Conservation (phyloP, 192 early-diverging fungal genomes). For the Cladochytrium replicatum region DNA sequence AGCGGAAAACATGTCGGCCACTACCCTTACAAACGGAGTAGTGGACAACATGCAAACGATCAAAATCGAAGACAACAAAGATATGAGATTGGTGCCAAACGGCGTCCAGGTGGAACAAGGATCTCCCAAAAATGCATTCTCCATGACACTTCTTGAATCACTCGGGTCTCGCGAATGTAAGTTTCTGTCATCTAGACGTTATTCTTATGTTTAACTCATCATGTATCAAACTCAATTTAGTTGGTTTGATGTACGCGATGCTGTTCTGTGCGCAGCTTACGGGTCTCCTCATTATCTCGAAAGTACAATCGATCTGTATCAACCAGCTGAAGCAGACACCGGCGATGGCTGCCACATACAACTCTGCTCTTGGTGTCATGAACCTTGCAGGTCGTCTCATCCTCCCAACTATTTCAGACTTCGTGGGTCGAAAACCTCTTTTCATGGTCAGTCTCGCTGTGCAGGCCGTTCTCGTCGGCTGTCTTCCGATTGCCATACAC, state of each 20-base stretch:
- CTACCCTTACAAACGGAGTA: background rate
- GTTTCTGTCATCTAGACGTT: too few species aligned
- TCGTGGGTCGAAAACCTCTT: slow-evolving; percentile 51
- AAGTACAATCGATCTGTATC: slow-evolving; percentile 22
- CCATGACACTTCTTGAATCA: slow-evolving; percentile 14
- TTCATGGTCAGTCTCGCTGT: slow-evolving; percentile 50
- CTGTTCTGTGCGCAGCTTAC: slow-evolving; percentile 42
- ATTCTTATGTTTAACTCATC: too few species aligned
- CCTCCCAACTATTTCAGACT: slow-evolving; percentile 49
- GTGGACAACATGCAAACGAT: slow-evolving; percentile 1
- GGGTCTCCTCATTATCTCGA: slow-evolving; percentile 32
- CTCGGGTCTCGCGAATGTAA: slow-evolving; percentile 19
- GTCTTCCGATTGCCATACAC: slow-evolving; percentile 46
- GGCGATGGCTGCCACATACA: slow-evolving; percentile 16
- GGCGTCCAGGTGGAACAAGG: too few species aligned
- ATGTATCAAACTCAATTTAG: too few species aligned
- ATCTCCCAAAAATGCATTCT: slow-evolving; percentile 6
- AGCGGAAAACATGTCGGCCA: slow-evolving; percentile 19
- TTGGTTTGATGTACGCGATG: slow-evolving; percentile 28
- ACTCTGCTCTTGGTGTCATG: slow-evolving; percentile 51
- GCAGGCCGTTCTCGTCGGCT: slow-evolving; percentile 51
- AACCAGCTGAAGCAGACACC: slow-evolving; percentile 16
- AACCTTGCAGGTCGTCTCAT: slow-evolving; percentile 47
- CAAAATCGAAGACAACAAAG: background rate
- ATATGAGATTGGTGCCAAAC: background rate